These are phyloP conservation scores for Vishniacozyma victoriae DNA, from an alignment of 768 basidiomycete genomes.

Conservation along the genomic window DNA sequence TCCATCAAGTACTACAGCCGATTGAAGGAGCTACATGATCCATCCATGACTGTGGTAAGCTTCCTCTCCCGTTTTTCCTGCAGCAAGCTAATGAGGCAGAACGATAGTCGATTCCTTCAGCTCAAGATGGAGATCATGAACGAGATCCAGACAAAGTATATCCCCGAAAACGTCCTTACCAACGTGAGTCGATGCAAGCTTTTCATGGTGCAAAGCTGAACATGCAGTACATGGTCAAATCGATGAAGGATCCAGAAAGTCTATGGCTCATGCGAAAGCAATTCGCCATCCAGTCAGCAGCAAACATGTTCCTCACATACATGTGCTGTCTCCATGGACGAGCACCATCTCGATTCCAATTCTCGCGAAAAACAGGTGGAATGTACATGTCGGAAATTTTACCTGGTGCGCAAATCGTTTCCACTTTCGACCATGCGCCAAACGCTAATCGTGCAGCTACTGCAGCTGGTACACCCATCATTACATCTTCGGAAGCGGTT, in stretches of 20 bases:
- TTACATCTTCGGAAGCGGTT: slow-evolving; percentile 75
- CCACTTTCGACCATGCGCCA: neutral
- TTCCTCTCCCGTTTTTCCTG: neutral
- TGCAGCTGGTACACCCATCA: slow-evolving; percentile 53
- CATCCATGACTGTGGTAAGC: slow-evolving; percentile 26
- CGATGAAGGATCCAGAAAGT: slow-evolving; percentile 75
- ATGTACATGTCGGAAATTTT: slow-evolving; percentile 90
- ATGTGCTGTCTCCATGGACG: slow-evolving; percentile 77
- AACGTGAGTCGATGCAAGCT: slow-evolving; percentile 55
- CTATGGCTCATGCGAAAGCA: slow-evolving; percentile 98
- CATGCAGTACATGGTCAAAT: slow-evolving; percentile 79
- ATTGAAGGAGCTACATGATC: slow-evolving; percentile 51
- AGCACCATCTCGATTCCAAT: slow-evolving; percentile 72
- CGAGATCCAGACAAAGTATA: slow-evolving; percentile 76
- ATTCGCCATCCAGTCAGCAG: slow-evolving; percentile 82
- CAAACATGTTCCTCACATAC: slow-evolving; percentile 87
- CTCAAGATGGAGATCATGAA: slow-evolving; percentile 70
- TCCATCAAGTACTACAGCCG: slow-evolving; percentile 81
- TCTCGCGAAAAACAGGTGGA: slow-evolving; percentile 82
- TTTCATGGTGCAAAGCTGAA: neutral
- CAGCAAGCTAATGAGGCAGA: slow-evolving; percentile 11
- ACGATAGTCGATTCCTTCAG: slow-evolving; percentile 25
- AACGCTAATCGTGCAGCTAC: slow-evolving; percentile 42
- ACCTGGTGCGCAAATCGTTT: slow-evolving; percentile 59
- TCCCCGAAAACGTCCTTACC: slow-evolving; percentile 79